Evolutionary conservation across 2,329 filamentous ascomycete species (phyloP).

Genomic region (Claviceps lovelessii): DNA sequence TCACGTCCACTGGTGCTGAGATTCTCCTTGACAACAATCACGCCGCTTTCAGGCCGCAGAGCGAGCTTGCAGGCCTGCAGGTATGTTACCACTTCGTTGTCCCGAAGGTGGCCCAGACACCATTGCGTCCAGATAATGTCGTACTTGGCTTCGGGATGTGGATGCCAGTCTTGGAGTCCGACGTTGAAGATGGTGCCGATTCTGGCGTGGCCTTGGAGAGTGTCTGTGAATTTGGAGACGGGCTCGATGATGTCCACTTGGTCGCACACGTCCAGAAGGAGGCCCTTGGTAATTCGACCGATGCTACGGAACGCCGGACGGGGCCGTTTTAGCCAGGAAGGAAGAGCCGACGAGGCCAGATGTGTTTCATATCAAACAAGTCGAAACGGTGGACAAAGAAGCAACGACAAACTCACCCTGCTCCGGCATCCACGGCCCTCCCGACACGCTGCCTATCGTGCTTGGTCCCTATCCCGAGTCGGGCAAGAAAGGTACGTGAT

Average conservation of each 20-base stretch:
- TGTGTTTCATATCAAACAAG: background rate
- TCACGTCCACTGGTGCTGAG: slow-evolving; percentile 44
- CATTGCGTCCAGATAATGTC: slow-evolving; percentile 83
- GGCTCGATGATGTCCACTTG: slow-evolving; percentile 76
- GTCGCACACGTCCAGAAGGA: slow-evolving; percentile 57
- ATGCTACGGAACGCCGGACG: slow-evolving; percentile 37
- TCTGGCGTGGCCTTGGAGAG: slow-evolving; percentile 42
- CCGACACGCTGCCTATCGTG: slow-evolving; percentile 17
- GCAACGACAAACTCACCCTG: slow-evolving; percentile 16
- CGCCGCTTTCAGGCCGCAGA: slow-evolving; percentile 15
- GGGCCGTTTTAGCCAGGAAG: background rate
- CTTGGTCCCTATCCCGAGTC: slow-evolving; percentile 36
- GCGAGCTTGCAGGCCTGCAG: slow-evolving; percentile 43
- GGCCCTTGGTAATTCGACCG: slow-evolving; percentile 64
- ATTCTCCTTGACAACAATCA: slow-evolving; percentile 50
- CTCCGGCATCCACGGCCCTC: slow-evolving; percentile 23
- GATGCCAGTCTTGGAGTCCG: slow-evolving; percentile 58
- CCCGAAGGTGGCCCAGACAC: slow-evolving; percentile 73
- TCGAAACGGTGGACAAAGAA: background rate
- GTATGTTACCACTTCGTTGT: slow-evolving; percentile 55
- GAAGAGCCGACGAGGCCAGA: background rate
- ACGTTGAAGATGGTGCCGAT: slow-evolving; percentile 51
- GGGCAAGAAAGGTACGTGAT: slow-evolving; percentile 54
- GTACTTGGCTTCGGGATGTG: slow-evolving; percentile 38
- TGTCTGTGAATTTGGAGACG: slow-evolving; percentile 61